Evolutionary conservation across 2,329 filamentous ascomycete genomes (phyloP).

Genomic region (Sarocladium kiliense): DNA sequence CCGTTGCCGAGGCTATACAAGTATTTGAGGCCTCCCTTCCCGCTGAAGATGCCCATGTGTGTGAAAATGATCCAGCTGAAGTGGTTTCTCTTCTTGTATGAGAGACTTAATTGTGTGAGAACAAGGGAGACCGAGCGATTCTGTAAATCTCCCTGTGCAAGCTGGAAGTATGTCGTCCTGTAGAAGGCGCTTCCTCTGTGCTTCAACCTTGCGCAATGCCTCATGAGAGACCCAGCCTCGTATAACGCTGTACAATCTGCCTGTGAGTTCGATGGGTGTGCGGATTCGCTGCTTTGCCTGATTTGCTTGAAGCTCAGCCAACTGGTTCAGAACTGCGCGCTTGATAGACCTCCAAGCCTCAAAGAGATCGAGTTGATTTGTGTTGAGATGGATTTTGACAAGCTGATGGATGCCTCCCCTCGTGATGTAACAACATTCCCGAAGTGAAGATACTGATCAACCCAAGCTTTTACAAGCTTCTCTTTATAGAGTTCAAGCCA

Average conservation of each 20-base stretch:
- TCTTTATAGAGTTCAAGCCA: conserved; percentile 18
- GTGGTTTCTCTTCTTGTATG: not conserved
- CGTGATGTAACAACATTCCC: conserved; percentile 15
- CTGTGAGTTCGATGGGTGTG: conserved; percentile 13
- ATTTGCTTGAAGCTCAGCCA: conserved; percentile 13
- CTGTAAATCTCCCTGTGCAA: conserved; percentile 14
- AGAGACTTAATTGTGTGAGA: conserved; percentile 12
- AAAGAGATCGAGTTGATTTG: conserved; percentile 15
- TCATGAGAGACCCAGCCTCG: conserved; percentile 14
- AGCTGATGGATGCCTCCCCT: conserved; percentile 14
- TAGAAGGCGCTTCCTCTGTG: conserved; percentile 12
- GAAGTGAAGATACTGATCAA: conserved; percentile 15
- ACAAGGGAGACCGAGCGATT: conserved; percentile 12
- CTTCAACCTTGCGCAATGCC: conserved; percentile 13
- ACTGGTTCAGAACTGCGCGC: conserved; percentile 13
- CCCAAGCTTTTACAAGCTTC: conserved; percentile 16
- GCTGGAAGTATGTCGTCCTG: not conserved
- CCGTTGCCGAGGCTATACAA: not conserved
- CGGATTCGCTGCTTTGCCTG: conserved; percentile 13
- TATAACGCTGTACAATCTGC: conserved; percentile 12
- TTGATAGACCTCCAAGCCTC: conserved; percentile 15
- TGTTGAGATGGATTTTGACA: conserved; percentile 15
- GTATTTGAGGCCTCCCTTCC: not conserved
- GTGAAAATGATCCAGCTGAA: conserved; percentile 10
- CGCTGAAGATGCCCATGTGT: conserved; percentile 11